Base-by-base conservation (phyloP, 2,329 filamentous ascomycete genomes). In the Fusarium sp. region DNA sequence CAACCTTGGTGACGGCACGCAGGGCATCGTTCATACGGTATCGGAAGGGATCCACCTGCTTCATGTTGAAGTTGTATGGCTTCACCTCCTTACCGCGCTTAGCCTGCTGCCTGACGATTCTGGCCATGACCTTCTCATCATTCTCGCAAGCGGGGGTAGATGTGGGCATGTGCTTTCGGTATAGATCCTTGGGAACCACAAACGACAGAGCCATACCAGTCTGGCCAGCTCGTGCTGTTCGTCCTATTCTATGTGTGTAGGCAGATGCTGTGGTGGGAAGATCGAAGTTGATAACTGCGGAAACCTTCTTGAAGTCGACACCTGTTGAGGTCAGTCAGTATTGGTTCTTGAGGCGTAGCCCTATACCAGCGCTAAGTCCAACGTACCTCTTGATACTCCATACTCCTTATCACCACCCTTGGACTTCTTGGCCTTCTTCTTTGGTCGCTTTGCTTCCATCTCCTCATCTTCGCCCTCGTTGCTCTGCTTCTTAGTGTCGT, bases 131-230 rank as follows among this genome's bases (percentile, higher is more conserved):
- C 77, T 91, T 90, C 78, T 98, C 96, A 77, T 99, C 95, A 66
- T 95, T 87, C 78, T 93, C 92, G 14, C 91, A 87, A 24, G 91
- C 90, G 46, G 90, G 83, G 68, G 95, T 89, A 51, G 88, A 90
- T 1, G 95, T 98, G 2, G 95, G 91, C 76, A 94, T 93, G 83
- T 98, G 95, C 80, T 97, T 97, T 73, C 92, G 89, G 81, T 92
- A 97, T 47, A 91, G 87, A 0, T 93, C 90, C 53, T 89, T 87
- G 11, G 96, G 95, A 5, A 99, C 88, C 54, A 97, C 92, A 79
- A 99, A 98, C 12, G 94, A 97, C n/a, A 99, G 87, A 0, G 96
- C 94, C 88, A 97, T 98, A 64, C 96, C 96, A 2, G 92, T 90
- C 78, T 97, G 93, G 14, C 95, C 95, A 3, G 95, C 96, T 66